These are phyloP conservation scores for Phytophthora colocasiae DNA, from an alignment of 352 stramenopile genomes.

Conservation along the genomic window DNA sequence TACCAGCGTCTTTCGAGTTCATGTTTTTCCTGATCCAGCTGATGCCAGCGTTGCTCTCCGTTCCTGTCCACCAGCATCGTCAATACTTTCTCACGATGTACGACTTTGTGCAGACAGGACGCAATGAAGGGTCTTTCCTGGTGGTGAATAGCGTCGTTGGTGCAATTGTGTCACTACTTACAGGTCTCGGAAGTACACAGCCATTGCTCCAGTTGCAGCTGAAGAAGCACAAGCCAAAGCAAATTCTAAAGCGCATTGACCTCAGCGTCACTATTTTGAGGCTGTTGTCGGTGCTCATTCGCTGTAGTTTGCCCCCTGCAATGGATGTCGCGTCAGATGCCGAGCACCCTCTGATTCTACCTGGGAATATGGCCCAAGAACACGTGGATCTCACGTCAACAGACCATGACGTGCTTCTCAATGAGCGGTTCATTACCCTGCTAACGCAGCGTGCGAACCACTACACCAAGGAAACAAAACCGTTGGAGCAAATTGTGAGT, in stretches of 20 bases:
- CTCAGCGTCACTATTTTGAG: slow-evolving; percentile 75
- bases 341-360: slow-evolving; percentile 43
- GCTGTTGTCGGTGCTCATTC: slow-evolving; percentile 76
- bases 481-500: slow-evolving; percentile 77
- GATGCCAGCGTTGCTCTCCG: slow-evolving; percentile 77
- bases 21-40: slow-evolving; percentile 81
- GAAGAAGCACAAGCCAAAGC: slow-evolving; percentile 70
- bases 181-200: slow-evolving; percentile 61
- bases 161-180: slow-evolving; percentile 74
- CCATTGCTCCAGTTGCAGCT: slow-evolving; percentile 70
- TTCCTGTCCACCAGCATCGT: slow-evolving; percentile 70
- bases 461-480: slow-evolving; percentile 85
- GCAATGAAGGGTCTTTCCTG: slow-evolving; percentile 84
- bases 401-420: slow-evolving; percentile 75
- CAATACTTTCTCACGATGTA: slow-evolving; percentile 83
- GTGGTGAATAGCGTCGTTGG: slow-evolving; percentile 86
- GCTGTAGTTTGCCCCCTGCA: slow-evolving; percentile 68
- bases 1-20: slow-evolving; percentile 85
- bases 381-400: slow-evolving; percentile 64
- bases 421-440: slow-evolving; percentile 79
- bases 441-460: slow-evolving; percentile 75
- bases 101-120: slow-evolving; percentile 80
- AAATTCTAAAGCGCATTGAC: slow-evolving; percentile 85
- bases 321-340: slow-evolving; percentile 62
- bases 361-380: slow-evolving; percentile 74